These are phyloP conservation scores for Candida alai DNA, from an alignment of 805 yeast genomes.

Conservation along the genomic window DNA sequence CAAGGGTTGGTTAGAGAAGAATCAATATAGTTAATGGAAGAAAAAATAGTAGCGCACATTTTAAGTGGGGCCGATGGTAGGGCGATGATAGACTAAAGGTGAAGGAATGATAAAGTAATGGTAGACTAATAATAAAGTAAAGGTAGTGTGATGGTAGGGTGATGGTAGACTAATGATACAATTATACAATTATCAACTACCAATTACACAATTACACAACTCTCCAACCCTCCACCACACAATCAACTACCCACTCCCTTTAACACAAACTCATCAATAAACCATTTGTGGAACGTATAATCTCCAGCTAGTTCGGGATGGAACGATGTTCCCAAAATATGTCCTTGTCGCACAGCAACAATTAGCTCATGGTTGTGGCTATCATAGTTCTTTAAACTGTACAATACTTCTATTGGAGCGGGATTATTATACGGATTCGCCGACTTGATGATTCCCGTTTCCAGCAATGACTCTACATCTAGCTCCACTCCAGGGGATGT, in stretches of 20 bases:
- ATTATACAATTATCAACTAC: no score
- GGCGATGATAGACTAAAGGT: no score
- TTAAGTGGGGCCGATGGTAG: no score
- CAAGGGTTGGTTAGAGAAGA: no score
- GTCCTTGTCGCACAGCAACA: slow-evolving; percentile 73
- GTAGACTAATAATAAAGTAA: no score
- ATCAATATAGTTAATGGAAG: no score
- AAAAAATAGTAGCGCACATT: no score
- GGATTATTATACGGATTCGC: slow-evolving; percentile 20
- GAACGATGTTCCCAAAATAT: slow-evolving; percentile 67
- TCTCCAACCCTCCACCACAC: no score
- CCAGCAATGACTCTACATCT: slow-evolving; percentile 8
- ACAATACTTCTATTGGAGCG: slow-evolving; percentile 39
- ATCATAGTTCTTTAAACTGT: slow-evolving; percentile 22
- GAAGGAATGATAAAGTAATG: no score
- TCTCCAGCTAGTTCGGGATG: slow-evolving; percentile 73
- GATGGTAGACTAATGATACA: no score
- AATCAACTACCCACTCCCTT: slow-evolving; percentile 3
- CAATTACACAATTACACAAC: no score
- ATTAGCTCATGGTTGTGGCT: slow-evolving; percentile 34
- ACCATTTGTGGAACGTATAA: slow-evolving; percentile 66
- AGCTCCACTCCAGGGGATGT: slow-evolving; percentile 11
- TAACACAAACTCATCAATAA: slow-evolving; percentile 53
- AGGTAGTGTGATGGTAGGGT: no score
- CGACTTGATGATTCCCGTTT: slow-evolving; percentile 13